phyloP scores from a whole-genome alignment of 139 green algal genomes.

The Diplosphaera chodatii region DNA sequence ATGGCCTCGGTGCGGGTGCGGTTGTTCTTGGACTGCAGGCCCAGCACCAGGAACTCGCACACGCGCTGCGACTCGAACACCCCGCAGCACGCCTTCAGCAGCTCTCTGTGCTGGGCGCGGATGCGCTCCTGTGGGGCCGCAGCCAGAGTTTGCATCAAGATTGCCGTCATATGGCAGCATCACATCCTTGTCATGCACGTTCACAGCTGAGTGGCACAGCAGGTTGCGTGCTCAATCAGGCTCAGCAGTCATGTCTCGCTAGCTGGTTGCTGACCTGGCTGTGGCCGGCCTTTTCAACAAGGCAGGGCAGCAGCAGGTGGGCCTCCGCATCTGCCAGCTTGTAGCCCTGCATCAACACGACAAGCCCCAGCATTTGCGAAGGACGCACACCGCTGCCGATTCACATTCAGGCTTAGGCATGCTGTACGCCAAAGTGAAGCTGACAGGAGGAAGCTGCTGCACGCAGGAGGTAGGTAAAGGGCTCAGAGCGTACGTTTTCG shows the following conservation, averaged over 20 bases:
- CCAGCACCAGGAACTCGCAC: constrained; percentile 47
- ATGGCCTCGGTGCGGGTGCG: constrained; percentile 79
- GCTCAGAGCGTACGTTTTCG: not conserved
- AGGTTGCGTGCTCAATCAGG: no score
- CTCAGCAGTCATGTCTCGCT: no score
- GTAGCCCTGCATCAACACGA: constrained; percentile 15
- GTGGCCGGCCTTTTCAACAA: constrained; percentile 93
- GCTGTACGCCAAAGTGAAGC: no score
- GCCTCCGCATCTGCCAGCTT: constrained; percentile 81
- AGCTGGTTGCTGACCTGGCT: no score
- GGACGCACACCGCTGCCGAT: not conserved
- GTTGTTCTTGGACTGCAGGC: constrained; percentile 84
- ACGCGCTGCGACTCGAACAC: constrained; percentile 45
- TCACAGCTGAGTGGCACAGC: no score
- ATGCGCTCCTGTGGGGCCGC: constrained; percentile 41
- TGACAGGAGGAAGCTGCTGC: not conserved
- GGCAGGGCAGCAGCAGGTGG: constrained; percentile 72
- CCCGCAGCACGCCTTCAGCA: constrained; percentile 52
- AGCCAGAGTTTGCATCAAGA: not conserved
- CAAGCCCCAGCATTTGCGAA: no score
- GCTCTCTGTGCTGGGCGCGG: constrained; percentile 52
- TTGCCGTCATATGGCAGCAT: no score
- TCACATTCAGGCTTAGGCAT: constrained; percentile 3
- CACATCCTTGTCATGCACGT: no score
- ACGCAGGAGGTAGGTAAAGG: not conserved